A percentile compares a stretch with the other conserved stretches of the same genome.
These are phyloP conservation scores for Lachnellula subtilissima DNA, from an alignment of 2,329 filamentous ascomycete genomes.

Conservation along the genomic window DNA sequence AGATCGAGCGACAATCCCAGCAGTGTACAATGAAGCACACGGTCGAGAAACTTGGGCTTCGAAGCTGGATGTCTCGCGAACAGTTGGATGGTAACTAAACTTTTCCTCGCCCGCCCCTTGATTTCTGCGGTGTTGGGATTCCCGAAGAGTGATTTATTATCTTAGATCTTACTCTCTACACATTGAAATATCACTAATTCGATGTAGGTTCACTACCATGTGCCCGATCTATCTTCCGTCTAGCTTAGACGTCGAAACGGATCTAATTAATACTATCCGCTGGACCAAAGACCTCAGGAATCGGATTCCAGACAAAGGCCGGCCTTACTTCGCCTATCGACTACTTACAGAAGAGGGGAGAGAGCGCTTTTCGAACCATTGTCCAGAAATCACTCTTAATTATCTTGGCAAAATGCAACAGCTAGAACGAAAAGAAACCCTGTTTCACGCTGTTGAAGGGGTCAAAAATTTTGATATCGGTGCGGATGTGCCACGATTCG, in stretches of 20 bases:
- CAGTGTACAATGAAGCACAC: conserved; percentile 39
- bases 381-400: conserved; percentile 43
- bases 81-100: conserved; percentile 35
- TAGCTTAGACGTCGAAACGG: neutral
- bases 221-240: conserved; percentile 30
- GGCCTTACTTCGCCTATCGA: conserved; percentile 36
- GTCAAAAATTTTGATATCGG: conserved; percentile 4
- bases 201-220: conserved; percentile 38
- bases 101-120: no score
- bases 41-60: conserved; percentile 36
- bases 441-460: conserved; percentile 17
- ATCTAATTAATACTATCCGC: conserved; percentile 11
- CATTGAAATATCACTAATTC: no score
- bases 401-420: conserved; percentile 44
- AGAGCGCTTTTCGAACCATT: conserved; percentile 26
- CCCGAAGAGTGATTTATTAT: no score
- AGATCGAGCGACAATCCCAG: conserved; percentile 27
- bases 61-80: conserved; percentile 34
- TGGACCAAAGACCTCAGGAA: conserved; percentile 36
- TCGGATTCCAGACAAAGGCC: conserved; percentile 33
- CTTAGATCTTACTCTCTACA: no score
- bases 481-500: conserved; percentile 31
- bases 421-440: conserved; percentile 36
- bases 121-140: no score
- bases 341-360: conserved; percentile 30